phyloP scores from a whole-genome alignment of 257 asterid species.

The Pogostemon cablin region DNA sequence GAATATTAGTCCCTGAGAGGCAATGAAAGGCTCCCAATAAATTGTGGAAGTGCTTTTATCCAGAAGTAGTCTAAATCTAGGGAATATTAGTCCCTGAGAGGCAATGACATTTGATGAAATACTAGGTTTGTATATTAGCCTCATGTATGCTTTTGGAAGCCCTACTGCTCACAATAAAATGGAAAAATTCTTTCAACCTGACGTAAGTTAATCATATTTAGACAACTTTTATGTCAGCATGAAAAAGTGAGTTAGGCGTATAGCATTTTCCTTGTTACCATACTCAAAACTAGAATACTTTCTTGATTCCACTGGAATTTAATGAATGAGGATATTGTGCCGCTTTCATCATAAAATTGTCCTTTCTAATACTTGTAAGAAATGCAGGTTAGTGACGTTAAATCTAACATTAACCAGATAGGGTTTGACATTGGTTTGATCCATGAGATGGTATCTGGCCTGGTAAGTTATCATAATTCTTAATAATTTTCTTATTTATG shows the following conservation, averaged over 20 bases:
- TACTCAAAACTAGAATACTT: neutral
- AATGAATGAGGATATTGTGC: slow-evolving; percentile 18
- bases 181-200: neutral
- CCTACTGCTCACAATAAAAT: slow-evolving; percentile 18
- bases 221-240: slow-evolving; percentile 18
- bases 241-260: slow-evolving; percentile 9
- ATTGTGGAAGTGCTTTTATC: no score
- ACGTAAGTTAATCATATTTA: neutral
- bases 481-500: slow-evolving; percentile 2
- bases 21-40: neutral
- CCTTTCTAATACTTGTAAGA: slow-evolving; percentile 23
- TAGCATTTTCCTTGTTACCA: neutral
- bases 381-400: slow-evolving; percentile 69
- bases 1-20: slow-evolving; percentile 2
- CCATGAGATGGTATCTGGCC: slow-evolving; percentile 71
- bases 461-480: slow-evolving; percentile 50
- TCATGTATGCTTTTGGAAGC: slow-evolving; percentile 9
- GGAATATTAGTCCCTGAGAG: neutral
- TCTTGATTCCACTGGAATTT: slow-evolving; percentile 14
- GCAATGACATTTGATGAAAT: slow-evolving; percentile 8
- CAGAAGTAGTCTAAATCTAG: neutral
- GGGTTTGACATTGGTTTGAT: slow-evolving; percentile 64
- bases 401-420: slow-evolving; percentile 65
- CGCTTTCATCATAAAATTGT: slow-evolving; percentile 2
- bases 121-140: neutral